Base-by-base conservation (phyloP, 257 asterid species). In the Solanum sitiens region DNA sequence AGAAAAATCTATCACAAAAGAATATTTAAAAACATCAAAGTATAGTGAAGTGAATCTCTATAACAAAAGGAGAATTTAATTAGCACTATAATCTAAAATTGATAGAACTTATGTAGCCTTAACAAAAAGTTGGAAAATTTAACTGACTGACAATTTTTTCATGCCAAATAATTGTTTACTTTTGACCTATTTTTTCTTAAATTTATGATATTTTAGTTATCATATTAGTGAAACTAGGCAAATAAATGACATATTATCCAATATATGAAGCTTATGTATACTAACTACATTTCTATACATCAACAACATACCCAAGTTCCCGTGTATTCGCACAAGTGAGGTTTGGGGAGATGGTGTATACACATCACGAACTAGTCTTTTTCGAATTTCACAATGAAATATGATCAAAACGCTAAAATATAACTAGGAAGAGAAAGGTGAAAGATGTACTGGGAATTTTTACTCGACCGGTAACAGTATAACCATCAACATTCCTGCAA, bases 381-480 rank as follows among this genome's bases (percentile, higher is more conserved):
- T 59, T 59, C 67, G 20, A 59, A 59, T 59, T 20, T 59, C 0
- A 59, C 0, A 20, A 59, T 59, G 1, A 59, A 59, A 59, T 25
- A 59, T 59, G 25, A 0, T 20, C 67, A 59, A 59, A 59, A 59
- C 5, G 11, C 12, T 0, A 76, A 76, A 42, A 7, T 13, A 42
- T 77, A 77, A 77, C 63, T 42, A 42, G 84, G 84, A 77, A 77
- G 63, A 77, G 65, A 8, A 74, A 44, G 84, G 15, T 1, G 61
- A n/a, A 77, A n/a, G 15, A 44, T 77, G 0, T 44, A 91, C 93
- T 89, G 74, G 91, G 89, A 11, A 91, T 79, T 89, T 88, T 91
- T 25, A 89, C 92, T 68, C 91, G 87, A 0, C 92, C 93, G 1
- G 84, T 91, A 30, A 89, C 90, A 37, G 90, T 88, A 33, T 87